Evolutionary conservation across 2,329 filamentous ascomycete genomes (phyloP), one percentile per base, ranked within the genome.

Genomic region (Lecanoromycetidae sp.): DNA sequence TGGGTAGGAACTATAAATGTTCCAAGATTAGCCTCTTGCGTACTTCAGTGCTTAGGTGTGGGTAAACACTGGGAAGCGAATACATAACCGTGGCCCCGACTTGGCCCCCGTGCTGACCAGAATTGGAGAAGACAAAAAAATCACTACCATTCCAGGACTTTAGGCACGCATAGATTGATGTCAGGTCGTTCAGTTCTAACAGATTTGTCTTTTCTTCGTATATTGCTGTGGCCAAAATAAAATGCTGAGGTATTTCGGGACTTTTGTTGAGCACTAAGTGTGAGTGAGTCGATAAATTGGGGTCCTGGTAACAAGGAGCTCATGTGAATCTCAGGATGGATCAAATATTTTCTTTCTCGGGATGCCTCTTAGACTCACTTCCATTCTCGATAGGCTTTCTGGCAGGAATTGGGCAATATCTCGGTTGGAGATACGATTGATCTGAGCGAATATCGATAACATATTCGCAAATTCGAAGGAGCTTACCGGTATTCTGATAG

Each of bases 121-220:
- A 71, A 49, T 71, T 71, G 56, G 71, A 71, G 54, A 71, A 71
- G 5, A 68, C 67, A 54, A 71, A 70, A 4, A 71, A 57, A 20
- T 2, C 13, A 7, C 41, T 23, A 27, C 44, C 27, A 46, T 56
- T 39, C 69, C 69, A 71, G 39, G 60, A 60, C 45, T 59, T 58
- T 12, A 71, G 54, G 50, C 67, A 70, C 12, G 63, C 59, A 53
- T 65, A 64, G 15, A 66, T 60, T 29, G 62, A 59, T 22, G 60
- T 60, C 33, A 71, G 56, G 52, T 71, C 69, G 1, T 61, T 59
- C 47, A 57, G 58, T 23, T 69, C 67, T 5, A 71, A 55, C 0
- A 71, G 49, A 52, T 67, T 61, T 1, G 65, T 67, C 55, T 71
- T 69, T 5, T 61, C 53, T 36, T 65, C 64, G 58, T 63, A 70